These are phyloP conservation scores for Cucurbita pepo DNA, from an alignment of 306 rosid species.

Conservation along the genomic window DNA sequence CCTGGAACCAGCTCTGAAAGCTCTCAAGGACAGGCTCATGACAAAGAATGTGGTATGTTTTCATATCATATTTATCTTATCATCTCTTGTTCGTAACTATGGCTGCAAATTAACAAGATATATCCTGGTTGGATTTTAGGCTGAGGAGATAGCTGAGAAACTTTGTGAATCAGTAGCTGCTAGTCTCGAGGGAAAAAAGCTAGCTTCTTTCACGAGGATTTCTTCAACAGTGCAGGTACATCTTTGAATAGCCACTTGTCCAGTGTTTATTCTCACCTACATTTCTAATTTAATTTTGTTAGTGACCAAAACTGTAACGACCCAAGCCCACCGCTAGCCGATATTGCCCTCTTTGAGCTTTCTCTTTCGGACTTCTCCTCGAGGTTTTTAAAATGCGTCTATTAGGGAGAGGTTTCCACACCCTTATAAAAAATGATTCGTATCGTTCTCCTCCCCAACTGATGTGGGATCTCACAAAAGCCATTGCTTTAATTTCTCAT, in stretches of 20 bases:
- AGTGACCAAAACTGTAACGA: not conserved
- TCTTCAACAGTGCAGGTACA: slow-evolving; percentile 93
- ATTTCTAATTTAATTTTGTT: not conserved
- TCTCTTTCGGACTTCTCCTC: no score
- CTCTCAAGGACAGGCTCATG: slow-evolving; percentile 94
- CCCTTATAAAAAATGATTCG: no score
- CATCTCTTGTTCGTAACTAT: not conserved
- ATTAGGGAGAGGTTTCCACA: no score
- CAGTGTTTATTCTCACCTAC: not conserved
- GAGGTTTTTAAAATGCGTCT: no score
- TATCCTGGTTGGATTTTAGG: slow-evolving; percentile 33
- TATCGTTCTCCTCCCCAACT: no score
- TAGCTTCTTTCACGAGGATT: slow-evolving; percentile 85
- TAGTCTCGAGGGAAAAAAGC: slow-evolving; percentile 92
- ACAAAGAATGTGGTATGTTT: slow-evolving; percentile 92
- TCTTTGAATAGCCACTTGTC: slow-evolving; percentile 1
- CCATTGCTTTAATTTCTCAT: not conserved
- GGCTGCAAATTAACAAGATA: slow-evolving; percentile 6
- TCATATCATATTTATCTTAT: not conserved
- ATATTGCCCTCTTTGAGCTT: no score
- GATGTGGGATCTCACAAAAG: no score
- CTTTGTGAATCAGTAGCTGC: slow-evolving; percentile 96
- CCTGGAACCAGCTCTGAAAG: slow-evolving; percentile 91
- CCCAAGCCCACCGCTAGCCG: no score
- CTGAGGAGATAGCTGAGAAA: slow-evolving; percentile 98